These are phyloP conservation scores for Aspergillus panamensis DNA, from an alignment of 495 filamentous ascomycete genomes.

Conservation along the genomic window DNA sequence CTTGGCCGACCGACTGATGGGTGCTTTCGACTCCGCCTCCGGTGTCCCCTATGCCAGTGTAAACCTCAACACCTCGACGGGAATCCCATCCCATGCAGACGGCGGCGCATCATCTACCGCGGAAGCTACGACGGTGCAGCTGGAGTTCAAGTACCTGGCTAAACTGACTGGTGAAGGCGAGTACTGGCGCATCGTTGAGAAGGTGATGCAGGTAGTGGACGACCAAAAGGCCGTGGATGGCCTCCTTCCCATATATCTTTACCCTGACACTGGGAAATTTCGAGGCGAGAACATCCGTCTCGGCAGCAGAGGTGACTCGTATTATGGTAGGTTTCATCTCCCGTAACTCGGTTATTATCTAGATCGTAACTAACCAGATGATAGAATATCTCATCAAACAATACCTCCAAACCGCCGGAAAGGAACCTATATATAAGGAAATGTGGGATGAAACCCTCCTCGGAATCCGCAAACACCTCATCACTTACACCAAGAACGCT, in stretches of 20 bases:
- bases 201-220: constrained; percentile 86
- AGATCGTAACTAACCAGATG: neutral
- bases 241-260: constrained; percentile 85
- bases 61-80: constrained; percentile 71
- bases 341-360: neutral
- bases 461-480: constrained; percentile 85
- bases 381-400: constrained; percentile 94
- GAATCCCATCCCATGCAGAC: constrained; percentile 75
- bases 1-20: constrained; percentile 78
- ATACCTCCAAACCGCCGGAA: constrained; percentile 83
- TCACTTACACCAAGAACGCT: constrained; percentile 79
- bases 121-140: constrained; percentile 85
- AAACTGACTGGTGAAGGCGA: constrained; percentile 88
- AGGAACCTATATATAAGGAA: constrained; percentile 81
- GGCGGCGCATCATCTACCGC: constrained; percentile 90
- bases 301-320: constrained; percentile 90
- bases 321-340: constrained; percentile 60
- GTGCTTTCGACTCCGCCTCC: constrained; percentile 80
- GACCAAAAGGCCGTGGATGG: constrained; percentile 73
- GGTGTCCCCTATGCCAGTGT: constrained; percentile 90
- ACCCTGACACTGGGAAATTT: constrained; percentile 75
- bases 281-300: constrained; percentile 81
- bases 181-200: constrained; percentile 88
- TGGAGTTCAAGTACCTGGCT: constrained; percentile 97
- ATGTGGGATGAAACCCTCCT: constrained; percentile 87